Evolutionary conservation across 306 rosid species (phyloP), one percentile per base, ranked within the genome.

Genomic region (Trifolium repens): DNA sequence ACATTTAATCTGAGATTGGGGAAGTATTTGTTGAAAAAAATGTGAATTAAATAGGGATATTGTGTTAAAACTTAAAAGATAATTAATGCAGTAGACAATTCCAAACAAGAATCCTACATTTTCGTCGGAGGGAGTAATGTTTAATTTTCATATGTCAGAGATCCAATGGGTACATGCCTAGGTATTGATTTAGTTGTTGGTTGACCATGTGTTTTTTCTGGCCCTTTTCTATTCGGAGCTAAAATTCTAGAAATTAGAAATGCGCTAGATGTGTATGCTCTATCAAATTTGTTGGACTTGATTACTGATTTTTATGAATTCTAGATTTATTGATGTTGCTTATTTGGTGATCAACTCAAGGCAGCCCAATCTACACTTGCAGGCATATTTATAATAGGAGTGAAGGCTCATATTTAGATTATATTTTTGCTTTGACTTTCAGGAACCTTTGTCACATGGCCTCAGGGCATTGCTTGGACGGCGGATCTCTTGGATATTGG

Each of bases 141-240:
- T 54, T 67, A 27, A 39, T 71, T 77, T 3, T 58, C 19, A 22
- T 22, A 22, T 53, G 57, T 27, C 39, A 57, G 58, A 44, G 57
- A 69, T 62, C 24, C 5, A 63, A 43, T 26, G 62, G 35, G 16
- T 34, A 12, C 68, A 26, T 67, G 69, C 32, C 47, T 54, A 26
- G 15, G 22, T 79, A 44, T 67, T 66, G 63, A 44, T 78, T 40
- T 64, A 24, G 71, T 68, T 73, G 57, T 71, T 79, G 53, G 24
- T 74, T 55, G 52, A 55, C 63, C 75, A 70, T 44, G n/a, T 59
- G 40, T 30, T 30, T 30, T 30, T 30, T 30, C 0, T 30, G 0
- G 34, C 34, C 34, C 4, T 30, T 30, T 30, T 30, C 34, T 30
- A 30, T 30, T 3, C 5, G 5, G 34, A 30, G 34, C 34, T 30